Conservation (phyloP, 495 filamentous ascomycete species). For the Podospora anserina region DNA sequence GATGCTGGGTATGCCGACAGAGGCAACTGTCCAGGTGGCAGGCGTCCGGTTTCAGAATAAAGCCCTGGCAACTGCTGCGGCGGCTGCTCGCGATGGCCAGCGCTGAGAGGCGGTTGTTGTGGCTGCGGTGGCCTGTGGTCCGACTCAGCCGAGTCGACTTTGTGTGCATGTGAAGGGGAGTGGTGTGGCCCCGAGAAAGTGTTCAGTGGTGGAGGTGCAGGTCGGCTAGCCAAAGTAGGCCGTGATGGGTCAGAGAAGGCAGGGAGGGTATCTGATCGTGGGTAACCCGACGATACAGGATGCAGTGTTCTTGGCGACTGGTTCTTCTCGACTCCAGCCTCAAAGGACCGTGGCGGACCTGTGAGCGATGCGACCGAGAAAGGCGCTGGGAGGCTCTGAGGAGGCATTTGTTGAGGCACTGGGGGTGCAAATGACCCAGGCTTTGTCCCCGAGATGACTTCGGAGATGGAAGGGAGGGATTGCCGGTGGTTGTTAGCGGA, state of each 20-base stretch:
- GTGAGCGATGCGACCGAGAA: slow-evolving; percentile 25
- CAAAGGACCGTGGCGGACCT: slow-evolving; percentile 25
- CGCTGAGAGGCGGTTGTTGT: slow-evolving; percentile 29
- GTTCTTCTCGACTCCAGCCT: slow-evolving; percentile 31
- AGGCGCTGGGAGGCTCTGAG: slow-evolving; percentile 34
- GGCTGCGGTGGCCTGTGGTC: slow-evolving; percentile 28
- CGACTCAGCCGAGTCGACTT: slow-evolving; percentile 24
- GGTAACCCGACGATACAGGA: slow-evolving; percentile 28
- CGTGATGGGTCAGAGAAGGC: slow-evolving; percentile 36
- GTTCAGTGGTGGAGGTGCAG: slow-evolving; percentile 34
- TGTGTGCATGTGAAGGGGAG: slow-evolving; percentile 23
- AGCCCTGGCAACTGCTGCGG: slow-evolving; percentile 32
- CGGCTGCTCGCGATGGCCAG: slow-evolving; percentile 26
- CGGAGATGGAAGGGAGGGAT: slow-evolving; percentile 49
- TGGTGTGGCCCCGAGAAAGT: slow-evolving; percentile 32
- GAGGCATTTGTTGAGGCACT: slow-evolving; percentile 27
- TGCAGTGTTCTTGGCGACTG: slow-evolving; percentile 36
- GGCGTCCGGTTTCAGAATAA: slow-evolving; percentile 39
- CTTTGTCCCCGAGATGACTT: slow-evolving; percentile 44
- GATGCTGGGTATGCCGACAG: slow-evolving; percentile 44
- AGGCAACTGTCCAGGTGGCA: slow-evolving; percentile 40
- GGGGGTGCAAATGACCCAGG: slow-evolving; percentile 32
- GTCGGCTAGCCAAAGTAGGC: slow-evolving; percentile 26
- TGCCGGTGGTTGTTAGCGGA: slow-evolving; percentile 39
- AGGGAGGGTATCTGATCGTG: slow-evolving; percentile 31